A percentile compares a stretch with the other conserved stretches of the same genome.
Evolutionary conservation across 2,329 filamentous ascomycete genomes (phyloP).

Genomic region (Xylaria hypoxylon): DNA sequence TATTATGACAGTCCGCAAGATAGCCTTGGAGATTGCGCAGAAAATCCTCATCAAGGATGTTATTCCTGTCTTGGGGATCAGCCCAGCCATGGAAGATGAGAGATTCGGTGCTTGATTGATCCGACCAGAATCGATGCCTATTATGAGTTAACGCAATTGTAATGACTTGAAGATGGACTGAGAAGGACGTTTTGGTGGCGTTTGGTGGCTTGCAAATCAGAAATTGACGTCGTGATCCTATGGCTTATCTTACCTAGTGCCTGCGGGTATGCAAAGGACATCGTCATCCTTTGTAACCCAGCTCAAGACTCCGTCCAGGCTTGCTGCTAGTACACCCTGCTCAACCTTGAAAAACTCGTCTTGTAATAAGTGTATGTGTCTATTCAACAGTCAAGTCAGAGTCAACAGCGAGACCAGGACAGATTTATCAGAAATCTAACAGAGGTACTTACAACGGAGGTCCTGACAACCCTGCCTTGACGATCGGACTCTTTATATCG

Average conservation of each 20-base stretch:
- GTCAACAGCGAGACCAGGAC: background rate
- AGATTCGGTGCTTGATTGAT: slow-evolving; percentile 31
- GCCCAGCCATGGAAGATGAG: slow-evolving; percentile 39
- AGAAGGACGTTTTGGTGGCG: no score
- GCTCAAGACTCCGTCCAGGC: slow-evolving; percentile 25
- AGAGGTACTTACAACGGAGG: slow-evolving; percentile 38
- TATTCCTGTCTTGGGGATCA: slow-evolving; percentile 34
- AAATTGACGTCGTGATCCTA: background rate
- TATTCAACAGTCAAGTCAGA: slow-evolving; percentile 1
- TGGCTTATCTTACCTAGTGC: slow-evolving; percentile 30
- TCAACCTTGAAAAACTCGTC: slow-evolving; percentile 41
- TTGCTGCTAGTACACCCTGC: slow-evolving; percentile 34
- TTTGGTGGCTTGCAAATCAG: background rate
- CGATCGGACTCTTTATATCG: slow-evolving; percentile 34
- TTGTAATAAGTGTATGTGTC: slow-evolving; percentile 40
- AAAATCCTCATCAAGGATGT: slow-evolving; percentile 37
- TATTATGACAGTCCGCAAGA: slow-evolving; percentile 33
- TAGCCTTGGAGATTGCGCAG: slow-evolving; percentile 40
- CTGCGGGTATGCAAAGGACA: slow-evolving; percentile 28
- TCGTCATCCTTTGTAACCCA: slow-evolving; percentile 35
- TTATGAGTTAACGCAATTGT: background rate
- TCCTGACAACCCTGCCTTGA: slow-evolving; percentile 35
- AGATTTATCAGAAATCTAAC: background rate
- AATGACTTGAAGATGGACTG: no score
- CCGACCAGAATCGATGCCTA: slow-evolving; percentile 41